Percentiles rank a stretch among this genome's conserved stretches.
These are phyloP conservation scores for Barnettozyma hawaiiensis DNA, from an alignment of 1,139 yeast species.

Conservation along the genomic window DNA sequence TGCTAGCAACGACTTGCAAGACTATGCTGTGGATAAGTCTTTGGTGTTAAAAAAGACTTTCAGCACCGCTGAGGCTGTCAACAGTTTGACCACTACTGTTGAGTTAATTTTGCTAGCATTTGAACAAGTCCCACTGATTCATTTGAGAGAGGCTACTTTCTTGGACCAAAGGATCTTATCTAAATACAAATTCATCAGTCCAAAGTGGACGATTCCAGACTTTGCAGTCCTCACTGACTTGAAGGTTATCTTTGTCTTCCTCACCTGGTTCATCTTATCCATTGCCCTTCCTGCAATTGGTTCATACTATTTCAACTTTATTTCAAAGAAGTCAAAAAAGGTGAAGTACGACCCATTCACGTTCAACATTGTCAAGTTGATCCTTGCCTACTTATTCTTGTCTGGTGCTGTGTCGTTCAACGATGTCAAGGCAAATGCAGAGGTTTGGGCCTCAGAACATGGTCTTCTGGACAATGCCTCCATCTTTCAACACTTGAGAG, in stretches of 20 bases:
- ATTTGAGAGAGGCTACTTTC: conserved; percentile 16
- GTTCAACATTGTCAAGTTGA: conserved; percentile 46
- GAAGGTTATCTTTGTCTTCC: conserved; percentile 27
- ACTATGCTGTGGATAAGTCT: conserved; percentile 8
- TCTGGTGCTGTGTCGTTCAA: conserved; percentile 25
- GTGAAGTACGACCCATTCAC: conserved; percentile 51
- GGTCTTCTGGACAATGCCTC: conserved; percentile 19
- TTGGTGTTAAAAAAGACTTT: conserved; percentile 15
- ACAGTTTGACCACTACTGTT: conserved; percentile 9
- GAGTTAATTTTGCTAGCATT: conserved; percentile 16
- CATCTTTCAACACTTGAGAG: conserved; percentile 15
- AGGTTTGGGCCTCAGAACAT: conserved; percentile 26
- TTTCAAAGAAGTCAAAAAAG: conserved; percentile 34
- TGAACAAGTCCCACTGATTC: conserved; percentile 17
- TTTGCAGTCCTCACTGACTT: conserved; percentile 16
- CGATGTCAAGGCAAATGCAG: conserved; percentile 25
- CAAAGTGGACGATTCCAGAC: conserved; percentile 17
- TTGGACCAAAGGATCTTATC: conserved; percentile 21
- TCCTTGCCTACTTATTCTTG: conserved; percentile 40
- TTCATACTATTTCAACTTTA: conserved; percentile 49
- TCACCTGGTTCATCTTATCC: conserved; percentile 29
- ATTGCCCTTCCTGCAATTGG: conserved; percentile 38
- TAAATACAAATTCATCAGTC: conserved; percentile 18
- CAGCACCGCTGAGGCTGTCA: conserved; percentile 22
- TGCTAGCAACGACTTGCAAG: conserved; percentile 19